Percentiles rank a stretch among this genome's conserved stretches.
phyloP scores from a whole-genome alignment of 371 early-diverging fungal genomes.

The Mucor mucedo region DNA sequence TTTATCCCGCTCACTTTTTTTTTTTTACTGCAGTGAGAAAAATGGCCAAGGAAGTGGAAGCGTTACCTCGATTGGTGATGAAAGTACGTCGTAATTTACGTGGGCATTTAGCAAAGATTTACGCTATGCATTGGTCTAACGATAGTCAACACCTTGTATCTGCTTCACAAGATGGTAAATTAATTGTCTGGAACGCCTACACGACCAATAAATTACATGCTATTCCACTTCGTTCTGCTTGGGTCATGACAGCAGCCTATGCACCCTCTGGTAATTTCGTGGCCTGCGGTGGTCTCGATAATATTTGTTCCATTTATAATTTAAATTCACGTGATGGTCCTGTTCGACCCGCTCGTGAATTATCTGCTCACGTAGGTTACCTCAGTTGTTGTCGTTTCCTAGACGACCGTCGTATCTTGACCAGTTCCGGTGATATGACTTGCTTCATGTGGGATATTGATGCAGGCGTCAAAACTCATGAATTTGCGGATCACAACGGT shows the following conservation, averaged over 20 bases:
- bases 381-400: constrained; percentile 96
- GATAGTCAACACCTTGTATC: constrained; percentile 95
- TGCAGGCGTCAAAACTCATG: constrained; percentile 90
- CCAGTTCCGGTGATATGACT: constrained; percentile 96
- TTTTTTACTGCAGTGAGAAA: constrained; percentile 43
- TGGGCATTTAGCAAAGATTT: constrained; percentile 98
- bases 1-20: constrained; percentile 11
- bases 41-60: constrained; percentile 55
- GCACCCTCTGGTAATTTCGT: constrained; percentile 97
- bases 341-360: constrained; percentile 91
- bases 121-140: constrained; percentile 98
- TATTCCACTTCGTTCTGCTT: constrained; percentile 95
- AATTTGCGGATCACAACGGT: constrained; percentile 97
- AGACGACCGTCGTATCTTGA: constrained; percentile 92
- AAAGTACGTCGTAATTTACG: constrained; percentile 79
- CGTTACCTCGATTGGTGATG: constrained; percentile 84
- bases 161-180: constrained; percentile 98
- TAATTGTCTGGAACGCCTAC: constrained; percentile 98
- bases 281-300: constrained; percentile 99
- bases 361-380: constrained; percentile 96
- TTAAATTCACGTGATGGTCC: constrained; percentile 89
- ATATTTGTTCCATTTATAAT: constrained; percentile 97
- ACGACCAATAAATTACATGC: constrained; percentile 98
- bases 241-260: constrained; percentile 99
- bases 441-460: constrained; percentile 99